A percentile compares a stretch with the other conserved stretches of the same genome.
These are phyloP conservation scores for Rhytidiadelphus loreus DNA, from an alignment of 225 moss, liverwort and hornwort species.

Conservation along the genomic window DNA sequence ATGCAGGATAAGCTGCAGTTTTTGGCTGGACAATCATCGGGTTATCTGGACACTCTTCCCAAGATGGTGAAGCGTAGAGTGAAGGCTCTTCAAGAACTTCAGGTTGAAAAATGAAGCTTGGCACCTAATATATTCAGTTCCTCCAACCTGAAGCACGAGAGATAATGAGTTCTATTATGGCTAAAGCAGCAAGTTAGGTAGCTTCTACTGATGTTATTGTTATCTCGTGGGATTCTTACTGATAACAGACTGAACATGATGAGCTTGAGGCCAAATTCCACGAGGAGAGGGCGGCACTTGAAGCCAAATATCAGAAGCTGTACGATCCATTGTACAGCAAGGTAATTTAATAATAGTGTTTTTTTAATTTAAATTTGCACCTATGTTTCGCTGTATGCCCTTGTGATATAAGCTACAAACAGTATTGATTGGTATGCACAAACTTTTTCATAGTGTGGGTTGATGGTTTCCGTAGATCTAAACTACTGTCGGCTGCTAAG, in stretches of 20 bases:
- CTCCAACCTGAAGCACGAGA: not conserved
- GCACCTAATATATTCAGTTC: not conserved
- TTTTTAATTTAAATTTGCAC: not conserved
- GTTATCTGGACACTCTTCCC: slow-evolving; percentile 72
- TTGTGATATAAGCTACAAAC: not conserved
- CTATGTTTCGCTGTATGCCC: no score
- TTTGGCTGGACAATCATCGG: slow-evolving; percentile 73
- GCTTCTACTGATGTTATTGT: not conserved
- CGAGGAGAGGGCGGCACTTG: slow-evolving; percentile 80
- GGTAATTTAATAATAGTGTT: not conserved
- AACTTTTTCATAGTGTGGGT: not conserved
- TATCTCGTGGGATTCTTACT: not conserved
- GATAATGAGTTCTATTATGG: not conserved
- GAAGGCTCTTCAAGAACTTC: slow-evolving; percentile 58
- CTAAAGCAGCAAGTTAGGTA: not conserved
- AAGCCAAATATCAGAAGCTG: slow-evolving; percentile 90
- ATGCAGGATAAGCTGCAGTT: slow-evolving; percentile 74
- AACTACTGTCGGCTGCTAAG: not conserved
- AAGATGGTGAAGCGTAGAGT: slow-evolving; percentile 70
- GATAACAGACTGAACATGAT: slow-evolving; percentile 57
- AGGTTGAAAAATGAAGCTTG: slow-evolving; percentile 30
- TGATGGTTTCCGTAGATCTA: not conserved
- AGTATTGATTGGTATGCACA: not conserved
- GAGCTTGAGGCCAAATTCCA: slow-evolving; percentile 83
- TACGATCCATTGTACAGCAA: slow-evolving; percentile 76